Base-by-base conservation (phyloP, 2,329 filamentous ascomycete genomes). In the Cercospora zeina region DNA sequence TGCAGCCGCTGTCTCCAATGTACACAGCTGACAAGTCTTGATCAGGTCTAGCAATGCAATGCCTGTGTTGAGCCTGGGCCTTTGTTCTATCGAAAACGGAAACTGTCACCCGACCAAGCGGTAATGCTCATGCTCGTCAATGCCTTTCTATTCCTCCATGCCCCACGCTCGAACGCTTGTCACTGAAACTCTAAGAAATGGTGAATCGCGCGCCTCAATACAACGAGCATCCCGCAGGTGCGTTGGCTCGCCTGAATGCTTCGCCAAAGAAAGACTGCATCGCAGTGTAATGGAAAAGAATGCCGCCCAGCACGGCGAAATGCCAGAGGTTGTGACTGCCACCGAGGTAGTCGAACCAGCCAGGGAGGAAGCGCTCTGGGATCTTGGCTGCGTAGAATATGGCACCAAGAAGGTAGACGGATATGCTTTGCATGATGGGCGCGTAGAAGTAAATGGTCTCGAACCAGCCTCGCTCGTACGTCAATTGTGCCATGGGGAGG, bases 291-390 rank as follows among this genome's bases (percentile, higher is more conserved):
- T 99, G 95, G 75, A 96, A 97, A n/a, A 97, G 77, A 62, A 99
- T 99, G 10, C 95, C 95, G 14, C 93, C 91, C 30, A 99, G 80
- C 10, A 99, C 95, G 7, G 95, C 95, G 34, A 96, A 78, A 77
- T 99, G 95, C 95, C 95, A 99, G 62, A 99, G 87, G 76, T 99
- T 99, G 78, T 99, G 95, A 75, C 91, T 96, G 50, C 91, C 93
- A 39, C 95, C 95, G 42, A 96, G 83, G 74, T 97, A 97, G 77
- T 99, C 95, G 70, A 99, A 99, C 74, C 89, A 86, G 54, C 95
- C 95, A 0, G 95, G 95, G 69, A 83, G 89, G 89, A 92, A 99
- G 65, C 93, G 84, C 80, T 99, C 95, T 1, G 95, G 95, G 0
- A 96, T 83, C 77, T 96, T 93, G 75, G 88, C 91, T 9, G 93